Conservation (phyloP, 352 stramenopile species). For the Phytopythium kandeliae region DNA sequence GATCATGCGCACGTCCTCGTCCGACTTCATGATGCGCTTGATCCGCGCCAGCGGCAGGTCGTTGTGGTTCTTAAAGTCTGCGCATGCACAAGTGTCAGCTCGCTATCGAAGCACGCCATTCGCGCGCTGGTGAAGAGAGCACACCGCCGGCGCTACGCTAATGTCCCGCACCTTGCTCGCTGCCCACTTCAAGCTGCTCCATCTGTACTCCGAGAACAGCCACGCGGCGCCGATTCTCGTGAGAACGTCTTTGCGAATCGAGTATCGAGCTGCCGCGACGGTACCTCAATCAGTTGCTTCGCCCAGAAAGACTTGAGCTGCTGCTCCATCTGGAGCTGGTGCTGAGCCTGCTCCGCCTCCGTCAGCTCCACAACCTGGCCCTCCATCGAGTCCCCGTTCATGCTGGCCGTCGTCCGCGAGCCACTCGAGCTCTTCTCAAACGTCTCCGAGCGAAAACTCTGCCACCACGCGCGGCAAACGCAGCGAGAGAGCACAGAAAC, state of each 20-base stretch:
- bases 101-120: too few species aligned
- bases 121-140: neutral
- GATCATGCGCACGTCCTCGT: constrained; percentile 95
- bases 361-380: constrained; percentile 85
- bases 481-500: neutral
- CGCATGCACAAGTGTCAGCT: too few species aligned
- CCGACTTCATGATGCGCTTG: constrained; percentile 96
- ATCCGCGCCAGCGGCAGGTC: constrained; percentile 91
- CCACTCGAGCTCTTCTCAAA: neutral
- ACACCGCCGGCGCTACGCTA: too few species aligned
- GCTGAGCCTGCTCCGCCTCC: constrained; percentile 78
- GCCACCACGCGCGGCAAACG: too few species aligned
- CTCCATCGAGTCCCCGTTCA: constrained; percentile 42
- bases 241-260: too few species aligned
- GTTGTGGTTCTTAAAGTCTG: constrained; percentile 88
- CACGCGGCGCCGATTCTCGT: too few species aligned
- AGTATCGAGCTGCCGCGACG: too few species aligned
- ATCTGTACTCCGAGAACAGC: too few species aligned
- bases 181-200: constrained; percentile 88
- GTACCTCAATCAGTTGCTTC: constrained; percentile 84
- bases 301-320: constrained; percentile 92
- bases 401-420: neutral
- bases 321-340: constrained; percentile 85
- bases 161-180: constrained; percentile 91
- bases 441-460: neutral